Evolutionary conservation across 768 basidiomycete genomes (phyloP).

Genomic region (Pluteus cervinus): DNA sequence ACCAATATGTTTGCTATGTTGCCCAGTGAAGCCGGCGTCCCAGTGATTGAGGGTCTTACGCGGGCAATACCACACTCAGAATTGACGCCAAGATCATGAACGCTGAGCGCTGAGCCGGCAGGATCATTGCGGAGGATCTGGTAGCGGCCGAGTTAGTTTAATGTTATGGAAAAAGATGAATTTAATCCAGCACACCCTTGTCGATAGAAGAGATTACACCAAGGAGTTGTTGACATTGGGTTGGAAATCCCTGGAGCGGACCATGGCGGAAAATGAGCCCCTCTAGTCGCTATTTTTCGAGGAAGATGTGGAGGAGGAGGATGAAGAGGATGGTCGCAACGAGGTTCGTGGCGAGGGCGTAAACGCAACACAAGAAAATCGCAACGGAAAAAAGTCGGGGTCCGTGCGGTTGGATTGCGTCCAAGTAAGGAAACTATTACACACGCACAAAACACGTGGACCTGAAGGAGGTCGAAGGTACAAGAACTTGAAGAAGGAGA

Average conservation of each 20-base stretch:
- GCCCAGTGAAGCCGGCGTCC: constrained; percentile 64
- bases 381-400: too few relatives aligned
- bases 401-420: too few relatives aligned
- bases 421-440: too few relatives aligned
- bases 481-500: too few relatives aligned
- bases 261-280: too few relatives aligned
- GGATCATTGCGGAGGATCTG: constrained; percentile 10
- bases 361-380: too few relatives aligned
- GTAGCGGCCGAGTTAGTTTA: neutral
- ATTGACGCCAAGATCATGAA: constrained; percentile 80
- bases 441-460: too few relatives aligned
- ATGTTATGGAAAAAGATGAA: constrained; percentile 1
- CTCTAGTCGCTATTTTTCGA: too few relatives aligned
- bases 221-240: constrained; percentile 59
- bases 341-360: too few relatives aligned
- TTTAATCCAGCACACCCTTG: constrained; percentile 44
- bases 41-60: constrained; percentile 43
- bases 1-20: constrained; percentile 85
- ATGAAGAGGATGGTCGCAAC: too few relatives aligned
- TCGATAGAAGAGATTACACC: constrained; percentile 93
- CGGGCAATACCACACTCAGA: constrained; percentile 73
- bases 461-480: too few relatives aligned
- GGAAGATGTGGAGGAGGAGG: too few relatives aligned
- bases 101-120: constrained; percentile 31
- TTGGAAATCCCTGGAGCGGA: constrained; percentile 68